Conservation (phyloP, 2,329 filamentous ascomycete genomes). For the Epichloe bromicola region DNA sequence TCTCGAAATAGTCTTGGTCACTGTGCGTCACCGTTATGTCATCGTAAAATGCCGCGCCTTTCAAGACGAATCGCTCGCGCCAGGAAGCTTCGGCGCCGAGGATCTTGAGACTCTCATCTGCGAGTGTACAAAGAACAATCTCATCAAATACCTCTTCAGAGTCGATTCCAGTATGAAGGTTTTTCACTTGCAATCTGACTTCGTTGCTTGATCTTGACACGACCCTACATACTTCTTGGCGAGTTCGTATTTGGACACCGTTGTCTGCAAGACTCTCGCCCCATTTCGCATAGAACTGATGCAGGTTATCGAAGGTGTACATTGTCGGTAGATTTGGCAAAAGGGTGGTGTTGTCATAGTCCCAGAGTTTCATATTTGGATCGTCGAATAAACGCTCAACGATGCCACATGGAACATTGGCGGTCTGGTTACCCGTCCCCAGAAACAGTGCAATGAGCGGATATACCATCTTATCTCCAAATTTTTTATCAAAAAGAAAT, state of each 20-base stretch:
- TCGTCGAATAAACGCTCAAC: constrained; percentile 47
- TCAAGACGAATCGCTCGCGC: constrained; percentile 53
- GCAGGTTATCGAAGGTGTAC: constrained; percentile 52
- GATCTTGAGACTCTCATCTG: constrained; percentile 50
- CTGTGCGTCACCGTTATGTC: constrained; percentile 60
- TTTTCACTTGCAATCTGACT: constrained; percentile 40
- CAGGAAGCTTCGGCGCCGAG: constrained; percentile 43
- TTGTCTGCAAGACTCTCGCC: constrained; percentile 36
- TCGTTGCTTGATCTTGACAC: constrained; percentile 36
- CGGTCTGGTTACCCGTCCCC: constrained; percentile 62
- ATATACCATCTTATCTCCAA: constrained; percentile 56
- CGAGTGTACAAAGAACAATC: constrained; percentile 50
- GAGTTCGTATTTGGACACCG: constrained; percentile 42
- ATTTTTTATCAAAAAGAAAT: constrained; percentile 57
- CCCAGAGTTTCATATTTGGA: constrained; percentile 46
- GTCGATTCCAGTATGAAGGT: constrained; percentile 36
- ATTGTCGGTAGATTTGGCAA: constrained; percentile 49
- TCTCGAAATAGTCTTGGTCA: constrained; percentile 51
- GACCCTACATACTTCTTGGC: constrained; percentile 41
- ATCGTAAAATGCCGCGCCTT: constrained; percentile 56
- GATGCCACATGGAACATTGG: constrained; percentile 56
- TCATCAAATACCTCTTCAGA: constrained; percentile 46
- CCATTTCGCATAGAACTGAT: constrained; percentile 49
- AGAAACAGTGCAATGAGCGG: constrained; percentile 63
- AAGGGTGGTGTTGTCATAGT: constrained; percentile 41